Evolutionary conservation across 2,329 filamentous ascomycete species (phyloP).

Genomic region (Cytospora chrysosperma): DNA sequence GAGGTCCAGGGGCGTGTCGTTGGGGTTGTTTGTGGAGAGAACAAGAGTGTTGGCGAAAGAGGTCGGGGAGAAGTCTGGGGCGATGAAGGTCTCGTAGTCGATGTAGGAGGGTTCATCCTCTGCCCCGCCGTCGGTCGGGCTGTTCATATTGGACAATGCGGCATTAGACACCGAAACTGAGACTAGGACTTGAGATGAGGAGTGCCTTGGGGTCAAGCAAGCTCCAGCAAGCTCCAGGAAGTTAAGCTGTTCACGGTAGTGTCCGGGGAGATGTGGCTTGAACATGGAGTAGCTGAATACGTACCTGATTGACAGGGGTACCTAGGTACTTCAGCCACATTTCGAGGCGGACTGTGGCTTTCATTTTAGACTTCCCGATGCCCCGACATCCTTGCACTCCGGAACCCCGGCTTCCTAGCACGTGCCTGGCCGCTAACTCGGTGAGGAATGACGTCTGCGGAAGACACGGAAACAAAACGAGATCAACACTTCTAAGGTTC

Average conservation of each 20-base stretch:
- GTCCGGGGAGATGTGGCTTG: not conserved
- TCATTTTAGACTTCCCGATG: not conserved
- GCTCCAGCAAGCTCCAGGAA: no score
- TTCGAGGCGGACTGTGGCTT: not conserved
- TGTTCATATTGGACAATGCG: conserved; percentile 18
- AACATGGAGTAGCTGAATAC: not conserved
- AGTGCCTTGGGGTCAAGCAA: no score
- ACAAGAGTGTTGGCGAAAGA: conserved; percentile 88
- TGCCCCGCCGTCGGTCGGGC: conserved; percentile 36
- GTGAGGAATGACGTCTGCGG: not conserved
- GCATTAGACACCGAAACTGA: not conserved
- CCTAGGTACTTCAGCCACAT: not conserved
- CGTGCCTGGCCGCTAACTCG: not conserved
- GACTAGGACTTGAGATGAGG: no score
- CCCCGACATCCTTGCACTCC: not conserved
- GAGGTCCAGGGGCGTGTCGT: conserved; percentile 86
- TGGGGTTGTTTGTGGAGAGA: conserved; percentile 85
- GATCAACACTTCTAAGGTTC: no score
- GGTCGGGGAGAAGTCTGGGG: conserved; percentile 76
- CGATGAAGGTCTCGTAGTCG: conserved; percentile 89
- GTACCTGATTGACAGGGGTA: not conserved
- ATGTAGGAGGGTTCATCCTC: conserved; percentile 78
- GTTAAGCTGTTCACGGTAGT: not conserved
- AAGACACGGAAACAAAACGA: not conserved
- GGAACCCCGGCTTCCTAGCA: not conserved